Evolutionary conservation across 495 filamentous ascomycete genomes (phyloP).

Genomic region (Delitschia confertaspora): DNA sequence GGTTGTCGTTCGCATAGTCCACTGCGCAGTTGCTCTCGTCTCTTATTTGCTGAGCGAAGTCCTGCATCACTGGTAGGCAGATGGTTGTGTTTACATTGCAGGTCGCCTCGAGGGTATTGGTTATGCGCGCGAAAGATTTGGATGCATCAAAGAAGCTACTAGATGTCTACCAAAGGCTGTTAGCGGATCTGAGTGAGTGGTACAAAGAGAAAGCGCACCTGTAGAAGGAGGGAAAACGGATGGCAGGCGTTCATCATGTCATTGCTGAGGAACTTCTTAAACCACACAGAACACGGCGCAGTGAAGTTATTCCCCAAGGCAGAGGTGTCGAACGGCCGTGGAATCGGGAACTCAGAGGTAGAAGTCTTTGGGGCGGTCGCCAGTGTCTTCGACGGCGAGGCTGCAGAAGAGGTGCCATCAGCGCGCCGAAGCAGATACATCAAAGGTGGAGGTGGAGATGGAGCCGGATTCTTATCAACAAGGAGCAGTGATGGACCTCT

Average conservation of each 20-base stretch:
- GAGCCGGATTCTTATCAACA: slow-evolving; percentile 7
- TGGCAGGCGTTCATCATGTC: slow-evolving; percentile 17
- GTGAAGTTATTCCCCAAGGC: slow-evolving; percentile 28
- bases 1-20: slow-evolving; percentile 58
- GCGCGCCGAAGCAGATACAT: slow-evolving; percentile 20
- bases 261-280: slow-evolving; percentile 13
- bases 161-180: slow-evolving; percentile 43
- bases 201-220: slow-evolving; percentile 9
- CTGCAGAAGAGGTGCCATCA: slow-evolving; percentile 5
- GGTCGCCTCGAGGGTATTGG: slow-evolving; percentile 59
- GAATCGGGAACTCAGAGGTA: slow-evolving; percentile 11
- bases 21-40: slow-evolving; percentile 52
- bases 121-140: slow-evolving; percentile 54
- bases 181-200: background rate
- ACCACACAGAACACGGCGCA: slow-evolving; percentile 14
- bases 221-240: slow-evolving; percentile 26
- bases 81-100: slow-evolving; percentile 53
- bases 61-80: slow-evolving; percentile 53
- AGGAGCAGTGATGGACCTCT: slow-evolving; percentile 18
- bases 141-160: slow-evolving; percentile 69
- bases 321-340: slow-evolving; percentile 20
- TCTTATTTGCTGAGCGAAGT: slow-evolving; percentile 52
- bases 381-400: slow-evolving; percentile 10
- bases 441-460: slow-evolving; percentile 6
- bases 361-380: slow-evolving; percentile 10